Evolutionary conservation across 768 basidiomycete genomes (phyloP).

Genomic region (Mycena kentingensis): DNA sequence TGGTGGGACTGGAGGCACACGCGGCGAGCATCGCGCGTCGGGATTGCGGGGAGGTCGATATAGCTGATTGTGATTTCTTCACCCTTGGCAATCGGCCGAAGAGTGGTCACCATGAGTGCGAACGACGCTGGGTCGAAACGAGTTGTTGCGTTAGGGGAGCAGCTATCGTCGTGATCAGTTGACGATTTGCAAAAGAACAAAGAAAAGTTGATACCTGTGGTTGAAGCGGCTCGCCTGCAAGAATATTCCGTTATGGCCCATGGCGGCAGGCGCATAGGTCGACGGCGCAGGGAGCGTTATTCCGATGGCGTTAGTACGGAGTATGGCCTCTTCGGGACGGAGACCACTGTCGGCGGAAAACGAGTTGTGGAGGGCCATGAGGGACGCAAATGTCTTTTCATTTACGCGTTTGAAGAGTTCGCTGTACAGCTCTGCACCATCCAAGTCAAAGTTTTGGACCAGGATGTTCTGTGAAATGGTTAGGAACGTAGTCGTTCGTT

Average conservation of each 20-base stretch:
- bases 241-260: slow-evolving; percentile 20
- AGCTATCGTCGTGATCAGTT: slow-evolving; percentile 6
- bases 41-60: slow-evolving; percentile 7
- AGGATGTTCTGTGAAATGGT: slow-evolving; percentile 13
- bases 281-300: slow-evolving; percentile 7
- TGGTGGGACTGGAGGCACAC: not conserved
- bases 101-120: slow-evolving; percentile 12
- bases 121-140: slow-evolving; percentile 20
- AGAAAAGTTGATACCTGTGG: slow-evolving; percentile 11
- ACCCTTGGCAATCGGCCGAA: slow-evolving; percentile 18
- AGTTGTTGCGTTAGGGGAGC: slow-evolving; percentile 16
- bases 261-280: slow-evolving; percentile 2
- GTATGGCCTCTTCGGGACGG: slow-evolving; percentile 13
- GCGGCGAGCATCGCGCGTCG: slow-evolving; percentile 13
- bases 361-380: slow-evolving; percentile 13
- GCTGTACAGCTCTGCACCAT: slow-evolving; percentile 10
- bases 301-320: slow-evolving; percentile 14
- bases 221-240: slow-evolving; percentile 16
- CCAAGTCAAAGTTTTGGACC: slow-evolving; percentile 15
- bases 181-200: not conserved
- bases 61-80: slow-evolving; percentile 18
- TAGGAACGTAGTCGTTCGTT: not conserved
- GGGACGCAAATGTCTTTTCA: not conserved
- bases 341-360: slow-evolving; percentile 7
- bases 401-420: slow-evolving; percentile 15